Evolutionary conservation across 768 basidiomycete species (phyloP), one percentile per base, ranked within the genome.

Genomic region (Lactarius akahatsu): DNA sequence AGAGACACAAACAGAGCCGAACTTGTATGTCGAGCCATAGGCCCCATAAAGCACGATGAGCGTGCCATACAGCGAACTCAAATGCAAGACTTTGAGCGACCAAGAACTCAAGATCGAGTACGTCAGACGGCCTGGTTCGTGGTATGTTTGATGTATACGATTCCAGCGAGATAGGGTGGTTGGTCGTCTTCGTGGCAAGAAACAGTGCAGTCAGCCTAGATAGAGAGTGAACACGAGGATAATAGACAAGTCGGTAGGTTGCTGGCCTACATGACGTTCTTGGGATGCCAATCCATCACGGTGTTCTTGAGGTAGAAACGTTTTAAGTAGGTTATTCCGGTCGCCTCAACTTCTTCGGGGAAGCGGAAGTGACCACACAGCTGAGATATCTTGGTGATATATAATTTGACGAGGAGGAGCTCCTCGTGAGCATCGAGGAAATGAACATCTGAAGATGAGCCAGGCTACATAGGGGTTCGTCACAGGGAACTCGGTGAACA

Each of bases 271-370:
- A 99, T 99, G 73, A 99, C 93, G 73, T 93, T 95, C 78, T 96
- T 96, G 0, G 97, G 97, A 79, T 98, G 97, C 89, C 94, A 98
- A 75, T 98, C 97, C 95, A 98, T 98, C 61, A 95, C 94, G 2
- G 96, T 98, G 74, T 98, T 98, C 78, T 91, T 91, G 63, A 98
- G 83, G 75, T 98, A 99, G 77, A 99, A 99, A 4, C 97, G 84
- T 76, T 98, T 98, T 71, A 99, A 80, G 77, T 97, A 99, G 63
- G 85, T 88, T 64, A 92, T 83, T 0, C 95, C 94, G 4, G 96
- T 98, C 0, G 94, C 92, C 76, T 96, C 92, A 8, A 98, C 94
- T 73, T 94, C 89, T 71, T 96, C 93, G 0, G 93, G 90, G 74
- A 96, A 92, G 56, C 88, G 86, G 73, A 97, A 96, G 69, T 87